Conservation (phyloP, 768 basidiomycete genomes). For the Suillus luteus region DNA sequence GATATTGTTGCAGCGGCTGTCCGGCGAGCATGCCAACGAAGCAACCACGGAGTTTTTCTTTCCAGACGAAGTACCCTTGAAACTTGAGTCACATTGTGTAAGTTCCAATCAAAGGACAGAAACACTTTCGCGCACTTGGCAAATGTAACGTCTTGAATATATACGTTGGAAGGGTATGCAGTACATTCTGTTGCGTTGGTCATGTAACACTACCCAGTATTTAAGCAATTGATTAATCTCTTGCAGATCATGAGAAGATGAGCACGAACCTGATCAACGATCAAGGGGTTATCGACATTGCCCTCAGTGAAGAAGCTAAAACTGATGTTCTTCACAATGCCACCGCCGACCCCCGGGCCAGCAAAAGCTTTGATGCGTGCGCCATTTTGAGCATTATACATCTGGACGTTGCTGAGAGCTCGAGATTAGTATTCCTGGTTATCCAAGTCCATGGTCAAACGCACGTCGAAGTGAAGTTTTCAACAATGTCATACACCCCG, state of each 20-base stretch:
- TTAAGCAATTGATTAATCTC: neutral
- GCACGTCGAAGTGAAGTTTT: conserved; percentile 35
- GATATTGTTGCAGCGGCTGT: conserved; percentile 45
- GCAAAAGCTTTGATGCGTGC: conserved; percentile 56
- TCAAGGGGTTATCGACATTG: conserved; percentile 46
- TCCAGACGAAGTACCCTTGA: conserved; percentile 47
- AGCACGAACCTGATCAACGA: conserved; percentile 36
- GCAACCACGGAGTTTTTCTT: conserved; percentile 40
- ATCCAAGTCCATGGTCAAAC: neutral
- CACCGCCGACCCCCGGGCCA: conserved; percentile 43
- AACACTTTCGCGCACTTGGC: conserved; percentile 22
- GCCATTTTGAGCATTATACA: conserved; percentile 49
- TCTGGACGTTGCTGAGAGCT: conserved; percentile 40
- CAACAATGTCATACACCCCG: conserved; percentile 44
- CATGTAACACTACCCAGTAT: conserved; percentile 36
- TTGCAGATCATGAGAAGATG: neutral
- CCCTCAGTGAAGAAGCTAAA: conserved; percentile 31
- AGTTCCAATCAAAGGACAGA: conserved; percentile 12
- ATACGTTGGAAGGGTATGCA: conserved; percentile 38
- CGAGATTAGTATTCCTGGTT: neutral
- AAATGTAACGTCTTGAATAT: conserved; percentile 45
- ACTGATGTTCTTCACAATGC: conserved; percentile 31
- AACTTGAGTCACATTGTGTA: conserved; percentile 27
- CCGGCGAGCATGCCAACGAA: conserved; percentile 42
- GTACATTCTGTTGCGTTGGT: conserved; percentile 38